Conservation (phyloP, 2,329 filamentous ascomycete species). For the Penicillium paneum region DNA sequence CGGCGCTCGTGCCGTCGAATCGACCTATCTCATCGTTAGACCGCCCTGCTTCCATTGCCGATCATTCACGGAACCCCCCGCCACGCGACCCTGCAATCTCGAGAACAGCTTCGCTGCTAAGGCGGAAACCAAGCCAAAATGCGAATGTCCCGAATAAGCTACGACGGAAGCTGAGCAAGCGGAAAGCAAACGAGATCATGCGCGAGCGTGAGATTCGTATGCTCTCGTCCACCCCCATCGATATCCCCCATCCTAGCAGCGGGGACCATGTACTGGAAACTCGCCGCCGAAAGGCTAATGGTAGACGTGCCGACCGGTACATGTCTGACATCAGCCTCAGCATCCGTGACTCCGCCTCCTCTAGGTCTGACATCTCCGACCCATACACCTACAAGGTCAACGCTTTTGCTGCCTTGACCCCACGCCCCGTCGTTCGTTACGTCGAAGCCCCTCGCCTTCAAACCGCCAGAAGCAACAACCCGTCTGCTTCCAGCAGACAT, state of each 20-base stretch:
- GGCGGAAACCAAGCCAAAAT: slow-evolving; percentile 56
- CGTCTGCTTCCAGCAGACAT: slow-evolving; percentile 46
- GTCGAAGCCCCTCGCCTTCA: slow-evolving; percentile 62
- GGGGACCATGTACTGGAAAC: slow-evolving; percentile 55
- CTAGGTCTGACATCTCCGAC: slow-evolving; percentile 71
- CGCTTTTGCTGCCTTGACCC: slow-evolving; percentile 74
- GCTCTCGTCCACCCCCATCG: slow-evolving; percentile 68
- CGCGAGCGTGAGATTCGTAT: slow-evolving; percentile 85
- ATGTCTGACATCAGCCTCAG: slow-evolving; percentile 74
- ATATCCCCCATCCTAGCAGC: slow-evolving; percentile 57
- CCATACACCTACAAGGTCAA: slow-evolving; percentile 76
- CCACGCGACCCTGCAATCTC: slow-evolving; percentile 39
- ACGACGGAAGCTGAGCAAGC: slow-evolving; percentile 72
- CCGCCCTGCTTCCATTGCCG: slow-evolving; percentile 22
- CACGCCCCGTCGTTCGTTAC: slow-evolving; percentile 77
- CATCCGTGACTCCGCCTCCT: slow-evolving; percentile 70
- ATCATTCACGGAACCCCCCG: slow-evolving; percentile 13
- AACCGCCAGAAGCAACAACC: slow-evolving; percentile 44
- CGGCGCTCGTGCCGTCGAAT: slow-evolving; percentile 12
- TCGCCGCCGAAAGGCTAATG: slow-evolving; percentile 53
- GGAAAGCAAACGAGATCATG: slow-evolving; percentile 69
- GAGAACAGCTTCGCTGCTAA: slow-evolving; percentile 49
- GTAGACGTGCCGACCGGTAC: slow-evolving; percentile 58
- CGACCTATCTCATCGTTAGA: slow-evolving; percentile 19
- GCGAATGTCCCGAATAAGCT: slow-evolving; percentile 51